phyloP scores from a whole-genome alignment of 257 asterid species.

The Jacaranda mimosifolia region DNA sequence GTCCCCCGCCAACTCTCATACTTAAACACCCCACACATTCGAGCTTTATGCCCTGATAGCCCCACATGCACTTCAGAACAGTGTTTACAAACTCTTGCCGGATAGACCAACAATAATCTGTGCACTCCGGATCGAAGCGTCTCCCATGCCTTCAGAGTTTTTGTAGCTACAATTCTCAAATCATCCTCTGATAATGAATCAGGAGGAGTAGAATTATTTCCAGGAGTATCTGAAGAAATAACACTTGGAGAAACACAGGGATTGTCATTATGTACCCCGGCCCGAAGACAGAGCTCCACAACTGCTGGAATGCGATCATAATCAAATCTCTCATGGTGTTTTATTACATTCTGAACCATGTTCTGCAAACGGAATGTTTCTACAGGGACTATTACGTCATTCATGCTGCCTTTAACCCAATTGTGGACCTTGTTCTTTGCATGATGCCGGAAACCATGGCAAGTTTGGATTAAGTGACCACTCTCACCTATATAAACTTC shows the following conservation, averaged over 20 bases:
- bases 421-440: slow-evolving; percentile 66
- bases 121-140: slow-evolving; percentile 68
- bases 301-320: slow-evolving; percentile 80
- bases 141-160: slow-evolving; percentile 83
- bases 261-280: slow-evolving; percentile 61
- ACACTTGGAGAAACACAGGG: slow-evolving; percentile 29
- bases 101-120: slow-evolving; percentile 73
- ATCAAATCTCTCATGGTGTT: slow-evolving; percentile 79
- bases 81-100: slow-evolving; percentile 77
- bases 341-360: slow-evolving; percentile 65
- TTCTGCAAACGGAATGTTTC: slow-evolving; percentile 74
- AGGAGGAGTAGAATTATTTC: not conserved
- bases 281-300: slow-evolving; percentile 87
- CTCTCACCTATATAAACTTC: slow-evolving; percentile 82
- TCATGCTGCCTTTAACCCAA: slow-evolving; percentile 68
- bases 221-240: slow-evolving; percentile 24
- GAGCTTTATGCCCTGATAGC: slow-evolving; percentile 85
- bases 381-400: slow-evolving; percentile 70
- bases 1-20: slow-evolving; percentile 68
- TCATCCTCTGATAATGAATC: slow-evolving; percentile 51
- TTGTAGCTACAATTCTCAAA: slow-evolving; percentile 52
- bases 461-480: slow-evolving; percentile 84
- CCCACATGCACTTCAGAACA: slow-evolving; percentile 92
- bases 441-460: slow-evolving; percentile 70
- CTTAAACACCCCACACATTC: slow-evolving; percentile 85